Evolutionary conservation across 75 land plant species (phyloP), one percentile per base, ranked within the genome.

Genomic region (Larix kaempferi): DNA sequence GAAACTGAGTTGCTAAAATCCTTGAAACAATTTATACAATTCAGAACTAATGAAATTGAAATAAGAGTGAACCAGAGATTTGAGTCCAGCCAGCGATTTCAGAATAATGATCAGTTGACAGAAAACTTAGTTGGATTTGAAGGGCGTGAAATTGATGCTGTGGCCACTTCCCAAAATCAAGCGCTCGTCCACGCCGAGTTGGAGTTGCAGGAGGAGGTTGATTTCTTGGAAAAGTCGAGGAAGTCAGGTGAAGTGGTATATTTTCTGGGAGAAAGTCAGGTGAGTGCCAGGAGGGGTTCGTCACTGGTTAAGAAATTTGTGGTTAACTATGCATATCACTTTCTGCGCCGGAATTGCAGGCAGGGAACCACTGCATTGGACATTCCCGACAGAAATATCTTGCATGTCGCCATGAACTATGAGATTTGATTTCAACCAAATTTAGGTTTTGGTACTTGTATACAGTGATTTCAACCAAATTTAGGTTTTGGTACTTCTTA

Each of bases 381-480:
- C 4, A 82, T 88, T 69, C 93, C 90, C 27, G 83, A 81, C 56
- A 78, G 73, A 60, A 81, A 74, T 10, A 54, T 86, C 73, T 66
- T 91, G 33, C 86, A 86, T 58, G 91, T 91, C 3, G 91, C 92
- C 6, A 90, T 92, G 84, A 87, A 86, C 8, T 89, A 88, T 26
- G 26, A 23, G 33, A 27, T 63, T 12, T 63, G 66, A 63, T 63
- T 25, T 63, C 11, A 63, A 3, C 5, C 0, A 41, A 41, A 41
- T 41, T 41, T 41, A 41, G 49, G 49, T 41, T 41, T 41, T n/a
- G n/a, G n/a, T n/a, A n/a, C n/a, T n/a, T n/a, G n/a, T n/a, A n/a
- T n/a, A n/a, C n/a, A n/a, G n/a, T n/a, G n/a, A n/a, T n/a, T n/a
- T n/a, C n/a, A n/a, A n/a, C n/a, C n/a, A n/a, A n/a, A n/a, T n/a